phyloP scores from a whole-genome alignment of 2,329 filamentous ascomycete genomes.

The Fusarium coicis region DNA sequence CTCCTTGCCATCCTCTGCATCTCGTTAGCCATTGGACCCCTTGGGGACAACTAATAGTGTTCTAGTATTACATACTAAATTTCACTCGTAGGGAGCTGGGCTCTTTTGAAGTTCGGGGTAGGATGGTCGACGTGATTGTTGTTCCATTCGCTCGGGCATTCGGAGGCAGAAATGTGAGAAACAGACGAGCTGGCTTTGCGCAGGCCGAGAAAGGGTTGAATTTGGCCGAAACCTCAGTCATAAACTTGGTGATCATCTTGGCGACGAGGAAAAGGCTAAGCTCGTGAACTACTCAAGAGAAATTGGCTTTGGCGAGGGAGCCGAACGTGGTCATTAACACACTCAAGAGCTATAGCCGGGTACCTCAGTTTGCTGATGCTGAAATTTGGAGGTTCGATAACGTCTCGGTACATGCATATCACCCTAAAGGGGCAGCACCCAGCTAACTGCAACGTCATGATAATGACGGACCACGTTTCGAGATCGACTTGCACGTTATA shows the following conservation, averaged over 20 bases:
- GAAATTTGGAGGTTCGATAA: constrained; percentile 38
- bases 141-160: constrained; percentile 79
- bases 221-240: constrained; percentile 83
- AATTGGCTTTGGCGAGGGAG: neutral
- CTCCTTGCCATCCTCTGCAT: constrained; percentile 88
- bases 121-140: constrained; percentile 79
- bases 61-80: constrained; percentile 74
- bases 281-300: neutral
- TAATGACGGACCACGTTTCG: constrained; percentile 42
- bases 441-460: constrained; percentile 42
- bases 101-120: constrained; percentile 76
- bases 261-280: constrained; percentile 13
- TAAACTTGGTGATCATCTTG: constrained; percentile 85
- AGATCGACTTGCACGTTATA: constrained; percentile 9
- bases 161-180: constrained; percentile 86
- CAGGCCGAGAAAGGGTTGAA: constrained; percentile 91
- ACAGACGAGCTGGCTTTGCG: constrained; percentile 85
- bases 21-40: constrained; percentile 39
- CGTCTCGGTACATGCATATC: constrained; percentile 41
- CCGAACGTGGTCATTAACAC: constrained; percentile 21
- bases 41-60: neutral
- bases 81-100: constrained; percentile 78
- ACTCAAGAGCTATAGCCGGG: neutral
- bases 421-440: constrained; percentile 28
- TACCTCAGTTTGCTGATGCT: constrained; percentile 19